Evolutionary conservation across 1,139 yeast genomes (phyloP).

Genomic region (Petasospora fabianii): DNA sequence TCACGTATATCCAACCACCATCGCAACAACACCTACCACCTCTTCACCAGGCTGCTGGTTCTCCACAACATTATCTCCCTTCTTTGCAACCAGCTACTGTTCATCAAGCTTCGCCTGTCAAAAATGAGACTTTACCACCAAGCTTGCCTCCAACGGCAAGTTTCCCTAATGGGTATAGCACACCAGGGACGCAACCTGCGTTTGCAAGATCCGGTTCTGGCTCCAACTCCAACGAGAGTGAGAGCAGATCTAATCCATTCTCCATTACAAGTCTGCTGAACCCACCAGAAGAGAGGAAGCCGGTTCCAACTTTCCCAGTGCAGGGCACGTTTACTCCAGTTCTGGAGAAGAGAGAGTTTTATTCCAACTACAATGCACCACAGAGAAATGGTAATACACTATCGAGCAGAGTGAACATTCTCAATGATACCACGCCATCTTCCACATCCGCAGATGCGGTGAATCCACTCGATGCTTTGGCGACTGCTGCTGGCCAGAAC

Average conservation of each 20-base stretch:
- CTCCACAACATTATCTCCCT: not conserved
- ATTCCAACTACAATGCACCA: conserved; percentile 2
- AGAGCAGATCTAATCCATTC: conserved; percentile 21
- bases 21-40: conserved; percentile 1
- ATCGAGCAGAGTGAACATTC: not conserved
- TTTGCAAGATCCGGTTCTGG: not conserved
- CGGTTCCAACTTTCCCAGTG: conserved; percentile 11
- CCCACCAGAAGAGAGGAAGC: conserved; percentile 21
- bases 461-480: conserved; percentile 20
- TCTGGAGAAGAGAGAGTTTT: conserved; percentile 11
- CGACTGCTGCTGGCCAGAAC: conserved; percentile 18
- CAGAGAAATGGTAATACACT: not conserved
- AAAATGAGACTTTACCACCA: not conserved
- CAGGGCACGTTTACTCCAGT: conserved; percentile 17
- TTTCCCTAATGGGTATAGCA: not conserved
- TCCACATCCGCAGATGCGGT: conserved; percentile 2
- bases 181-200: not conserved
- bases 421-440: conserved; percentile 2
- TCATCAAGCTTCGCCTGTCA: not conserved
- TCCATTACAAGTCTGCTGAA: conserved; percentile 27
- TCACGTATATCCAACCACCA: conserved; percentile 3
- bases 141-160: not conserved
- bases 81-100: not conserved
- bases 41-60: not conserved
- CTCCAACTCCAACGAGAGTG: too few species aligned